A percentile compares a stretch with the other conserved stretches of the same genome.
phyloP scores from a whole-genome alignment of 1,284 basidiomycete species.

The Schizophyllum commune region DNA sequence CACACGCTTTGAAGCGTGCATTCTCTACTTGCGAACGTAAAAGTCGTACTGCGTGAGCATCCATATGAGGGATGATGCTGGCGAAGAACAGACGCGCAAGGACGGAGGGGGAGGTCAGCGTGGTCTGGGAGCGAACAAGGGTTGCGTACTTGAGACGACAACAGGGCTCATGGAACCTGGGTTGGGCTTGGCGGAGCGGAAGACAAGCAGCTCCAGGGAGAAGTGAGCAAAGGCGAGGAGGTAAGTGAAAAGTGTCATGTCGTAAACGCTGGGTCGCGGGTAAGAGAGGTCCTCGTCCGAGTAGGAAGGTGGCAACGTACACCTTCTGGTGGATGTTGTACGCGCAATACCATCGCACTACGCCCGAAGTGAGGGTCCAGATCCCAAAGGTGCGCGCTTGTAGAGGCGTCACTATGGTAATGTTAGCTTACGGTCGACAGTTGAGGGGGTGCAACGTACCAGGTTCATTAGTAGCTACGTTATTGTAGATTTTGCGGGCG shows the following conservation, averaged over 20 bases:
- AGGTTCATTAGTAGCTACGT: constrained; percentile 39
- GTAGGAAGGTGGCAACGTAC: constrained; percentile 38
- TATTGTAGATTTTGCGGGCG: constrained; percentile 72
- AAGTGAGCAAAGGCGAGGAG: constrained; percentile 90
- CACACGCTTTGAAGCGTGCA: no score
- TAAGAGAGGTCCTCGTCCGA: constrained; percentile 7
- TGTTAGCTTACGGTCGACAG: neutral
- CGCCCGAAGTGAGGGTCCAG: constrained; percentile 82
- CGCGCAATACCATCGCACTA: constrained; percentile 78
- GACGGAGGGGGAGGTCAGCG: neutral
- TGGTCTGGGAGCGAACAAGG: neutral
- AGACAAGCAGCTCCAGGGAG: constrained; percentile 78
- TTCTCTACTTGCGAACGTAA: constrained; percentile 34
- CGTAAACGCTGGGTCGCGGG: constrained; percentile 62
- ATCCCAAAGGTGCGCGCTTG: constrained; percentile 83
- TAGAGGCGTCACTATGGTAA: constrained; percentile 65
- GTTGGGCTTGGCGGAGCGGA: constrained; percentile 66
- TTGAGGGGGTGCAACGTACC: constrained; percentile 20
- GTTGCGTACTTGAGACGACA: constrained; percentile 77
- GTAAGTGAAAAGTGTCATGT: constrained; percentile 83
- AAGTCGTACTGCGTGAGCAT: constrained; percentile 74
- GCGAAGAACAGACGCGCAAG: constrained; percentile 6
- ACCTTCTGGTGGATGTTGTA: constrained; percentile 77
- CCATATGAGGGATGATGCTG: constrained; percentile 71
- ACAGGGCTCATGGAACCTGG: constrained; percentile 69